Base-by-base conservation (phyloP, 23 red algal genomes). In the Chondrus crispus region DNA sequence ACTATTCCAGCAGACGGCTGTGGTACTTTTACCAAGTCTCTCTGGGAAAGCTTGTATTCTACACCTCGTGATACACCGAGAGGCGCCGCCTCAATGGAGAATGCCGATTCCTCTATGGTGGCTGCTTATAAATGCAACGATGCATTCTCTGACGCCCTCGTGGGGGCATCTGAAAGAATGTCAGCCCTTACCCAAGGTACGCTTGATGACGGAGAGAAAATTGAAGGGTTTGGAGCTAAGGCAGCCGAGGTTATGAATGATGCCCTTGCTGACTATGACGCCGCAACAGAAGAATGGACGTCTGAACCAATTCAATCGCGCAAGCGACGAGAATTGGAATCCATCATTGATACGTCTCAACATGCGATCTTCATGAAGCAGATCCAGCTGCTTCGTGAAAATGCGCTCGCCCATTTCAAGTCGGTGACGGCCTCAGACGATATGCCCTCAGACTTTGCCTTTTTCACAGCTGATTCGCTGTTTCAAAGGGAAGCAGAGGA, bases 401-500 rank as follows among this genome's bases (percentile, higher is more conserved):
- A 95, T 49, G 93, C 93, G 3, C 81, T 98, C 46, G 82, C 88
- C 16, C 88, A 93, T 43, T 98, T 95, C 51, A 98, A 98, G 85
- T 91, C 96, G 35, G 90, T 89, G n/a, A 93, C 91, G 19, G 68
- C 86, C 28, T 98, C 96, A 12, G 93, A 98, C 55, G 96, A 98
- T 30, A 94, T 98, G 80, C 96, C 96, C 5, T 87, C 91, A 38
- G 96, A 98, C 85, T 95, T 95, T 95, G 96, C 96, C 13, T 95
- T 98, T 74, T 95, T 91, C 82, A 95, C 93, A 26, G 96, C 96
- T 13, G 93, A 95, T 74, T 89, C 90, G 5, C 58, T 94, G 72
- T 98, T 98, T 80, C 77, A 90, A 81, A 93, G 96, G 38, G 96
- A 98, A 63, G 96, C 93, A 10, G 96, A 98, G 58, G 93, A 93